Evolutionary conservation across 2,329 filamentous ascomycete genomes (phyloP).

Genomic region (Talaromyces sp.): DNA sequence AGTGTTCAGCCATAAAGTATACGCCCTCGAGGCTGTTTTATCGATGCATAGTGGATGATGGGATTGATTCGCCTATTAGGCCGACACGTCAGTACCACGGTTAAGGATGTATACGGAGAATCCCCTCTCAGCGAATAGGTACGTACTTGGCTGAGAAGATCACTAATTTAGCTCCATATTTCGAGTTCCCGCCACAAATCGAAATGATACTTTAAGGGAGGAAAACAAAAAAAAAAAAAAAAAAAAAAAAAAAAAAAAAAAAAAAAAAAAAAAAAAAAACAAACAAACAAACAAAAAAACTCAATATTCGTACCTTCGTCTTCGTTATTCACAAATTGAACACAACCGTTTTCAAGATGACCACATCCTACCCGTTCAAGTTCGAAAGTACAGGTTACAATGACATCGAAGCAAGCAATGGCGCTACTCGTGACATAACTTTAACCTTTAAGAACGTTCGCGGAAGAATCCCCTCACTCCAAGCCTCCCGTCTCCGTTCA

Average conservation of each 20-base stretch:
- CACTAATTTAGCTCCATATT: not conserved
- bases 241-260: too few relatives aligned
- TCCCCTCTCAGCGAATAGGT: not conserved
- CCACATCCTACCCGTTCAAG: not conserved
- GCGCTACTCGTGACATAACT: not conserved
- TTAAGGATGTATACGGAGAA: not conserved
- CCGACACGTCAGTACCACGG: not conserved
- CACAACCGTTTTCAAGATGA: not conserved
- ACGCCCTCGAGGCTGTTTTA: not conserved
- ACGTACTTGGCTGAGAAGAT: not conserved
- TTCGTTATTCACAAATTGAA: not conserved
- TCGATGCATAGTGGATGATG: not conserved
- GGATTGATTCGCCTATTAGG: not conserved
- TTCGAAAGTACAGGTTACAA: not conserved
- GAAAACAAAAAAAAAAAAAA: too few relatives aligned
- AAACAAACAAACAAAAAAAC: too few relatives aligned
- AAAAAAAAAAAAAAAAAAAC: too few relatives aligned
- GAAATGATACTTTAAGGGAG: not conserved
- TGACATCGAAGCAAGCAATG: not conserved
- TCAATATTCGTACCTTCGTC: not conserved
- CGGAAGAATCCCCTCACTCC: slow-evolving; percentile 6
- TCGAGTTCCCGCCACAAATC: not conserved
- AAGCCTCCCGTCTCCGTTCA: slow-evolving; percentile 29
- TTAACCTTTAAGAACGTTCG: slow-evolving; percentile 14
- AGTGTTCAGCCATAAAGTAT: not conserved